A percentile compares a stretch with the other conserved stretches of the same genome.
Evolutionary conservation across 2,329 filamentous ascomycete genomes (phyloP).

Genomic region (Ophiostoma piceae): DNA sequence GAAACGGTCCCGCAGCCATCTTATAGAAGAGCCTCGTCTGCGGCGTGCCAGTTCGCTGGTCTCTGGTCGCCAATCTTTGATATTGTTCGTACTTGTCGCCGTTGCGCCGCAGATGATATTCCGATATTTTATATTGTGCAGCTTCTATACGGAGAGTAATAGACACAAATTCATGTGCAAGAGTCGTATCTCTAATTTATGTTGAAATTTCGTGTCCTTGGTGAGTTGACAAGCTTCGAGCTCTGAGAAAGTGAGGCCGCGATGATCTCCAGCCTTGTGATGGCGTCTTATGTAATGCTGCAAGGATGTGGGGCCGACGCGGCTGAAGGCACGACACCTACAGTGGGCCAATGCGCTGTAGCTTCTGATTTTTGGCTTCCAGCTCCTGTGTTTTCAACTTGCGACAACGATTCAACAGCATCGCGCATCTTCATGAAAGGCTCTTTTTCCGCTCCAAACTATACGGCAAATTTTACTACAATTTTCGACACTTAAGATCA

Average conservation of each 20-base stretch:
- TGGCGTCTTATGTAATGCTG: neutral
- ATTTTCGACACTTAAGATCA: neutral
- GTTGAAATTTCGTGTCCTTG: neutral
- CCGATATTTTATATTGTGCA: neutral
- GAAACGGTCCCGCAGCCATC: slow-evolving; percentile 49
- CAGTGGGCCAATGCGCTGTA: neutral
- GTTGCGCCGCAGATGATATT: neutral
- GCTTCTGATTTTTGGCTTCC: neutral
- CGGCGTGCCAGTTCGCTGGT: neutral
- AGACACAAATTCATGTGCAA: neutral
- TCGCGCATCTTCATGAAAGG: neutral
- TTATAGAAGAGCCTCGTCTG: neutral
- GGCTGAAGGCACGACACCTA: slow-evolving; percentile 13
- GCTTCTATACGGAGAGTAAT: neutral
- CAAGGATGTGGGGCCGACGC: neutral
- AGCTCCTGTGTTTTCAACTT: neutral
- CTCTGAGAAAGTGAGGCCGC: neutral
- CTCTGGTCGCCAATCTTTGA: neutral
- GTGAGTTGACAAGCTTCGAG: no score
- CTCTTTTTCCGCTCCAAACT: neutral
- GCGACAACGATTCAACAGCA: neutral
- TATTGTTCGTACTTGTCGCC: neutral
- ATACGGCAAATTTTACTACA: neutral
- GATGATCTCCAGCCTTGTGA: slow-evolving; percentile 8
- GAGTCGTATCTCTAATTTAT: neutral